phyloP scores from a whole-genome alignment of 305 asterid genomes.

The Coffea humblotiana region DNA sequence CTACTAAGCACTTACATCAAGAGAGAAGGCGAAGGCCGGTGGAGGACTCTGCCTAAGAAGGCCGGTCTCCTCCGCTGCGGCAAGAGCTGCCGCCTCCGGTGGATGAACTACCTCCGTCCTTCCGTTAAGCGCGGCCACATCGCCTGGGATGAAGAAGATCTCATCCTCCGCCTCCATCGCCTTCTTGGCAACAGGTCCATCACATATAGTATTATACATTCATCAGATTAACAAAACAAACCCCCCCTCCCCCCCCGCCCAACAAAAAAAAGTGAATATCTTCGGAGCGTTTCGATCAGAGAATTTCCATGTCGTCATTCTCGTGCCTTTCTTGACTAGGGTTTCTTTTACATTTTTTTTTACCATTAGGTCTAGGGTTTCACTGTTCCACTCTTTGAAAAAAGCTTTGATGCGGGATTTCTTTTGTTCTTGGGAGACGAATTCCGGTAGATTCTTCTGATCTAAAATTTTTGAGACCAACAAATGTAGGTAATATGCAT shows the following conservation, averaged over 20 bases:
- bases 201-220: background rate
- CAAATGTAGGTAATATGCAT: background rate
- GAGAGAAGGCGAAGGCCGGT: slow-evolving; percentile 51
- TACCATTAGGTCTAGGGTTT: background rate
- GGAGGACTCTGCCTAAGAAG: slow-evolving; percentile 49
- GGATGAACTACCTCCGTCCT: slow-evolving; percentile 66
- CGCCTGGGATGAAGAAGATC: slow-evolving; percentile 69
- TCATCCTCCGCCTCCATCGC: slow-evolving; percentile 79
- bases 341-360: background rate
- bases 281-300: background rate
- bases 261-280: background rate
- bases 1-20: slow-evolving; percentile 33
- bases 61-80: slow-evolving; percentile 60
- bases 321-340: background rate
- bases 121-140: slow-evolving; percentile 52
- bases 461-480: too few species aligned
- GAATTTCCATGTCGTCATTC: background rate
- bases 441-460: too few species aligned
- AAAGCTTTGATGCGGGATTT: background rate
- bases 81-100: slow-evolving; percentile 59
- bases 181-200: slow-evolving; percentile 70
- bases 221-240: background rate
- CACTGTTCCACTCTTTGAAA: background rate
- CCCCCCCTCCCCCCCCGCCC: too few species aligned
- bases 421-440: too few species aligned